A percentile compares a stretch with the other conserved stretches of the same genome.
Evolutionary conservation across 169 alveolate species (phyloP).

Genomic region (Miamiensis avidus): DNA sequence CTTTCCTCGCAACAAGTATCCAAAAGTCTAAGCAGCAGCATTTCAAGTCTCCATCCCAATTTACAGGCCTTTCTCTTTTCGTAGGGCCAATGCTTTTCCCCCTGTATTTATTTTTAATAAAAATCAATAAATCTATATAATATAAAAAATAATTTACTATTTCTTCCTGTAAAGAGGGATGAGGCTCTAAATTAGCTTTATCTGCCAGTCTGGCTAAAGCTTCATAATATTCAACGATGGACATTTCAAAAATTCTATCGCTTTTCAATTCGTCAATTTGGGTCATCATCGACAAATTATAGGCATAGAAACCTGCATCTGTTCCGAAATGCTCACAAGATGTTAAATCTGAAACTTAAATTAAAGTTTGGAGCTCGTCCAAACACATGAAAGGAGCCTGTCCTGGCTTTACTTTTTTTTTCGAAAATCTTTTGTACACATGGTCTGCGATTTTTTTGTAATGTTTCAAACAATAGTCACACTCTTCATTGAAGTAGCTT

Average conservation of each 20-base stretch:
- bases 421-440: slow-evolving; percentile 31
- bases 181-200: slow-evolving; percentile 13
- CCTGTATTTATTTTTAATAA: background rate
- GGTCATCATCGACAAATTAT: slow-evolving; percentile 56
- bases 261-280: slow-evolving; percentile 60
- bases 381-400: slow-evolving; percentile 55
- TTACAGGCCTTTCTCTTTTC: slow-evolving; percentile 11
- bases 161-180: slow-evolving; percentile 3
- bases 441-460: slow-evolving; percentile 43
- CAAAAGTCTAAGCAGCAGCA: slow-evolving; percentile 4
- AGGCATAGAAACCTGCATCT: slow-evolving; percentile 48
- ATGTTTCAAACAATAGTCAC: slow-evolving; percentile 58
- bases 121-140: too few species aligned
- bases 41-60: slow-evolving; percentile 9
- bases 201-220: slow-evolving; percentile 70
- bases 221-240: slow-evolving; percentile 60
- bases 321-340: slow-evolving; percentile 41
- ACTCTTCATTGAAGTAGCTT: slow-evolving; percentile 67
- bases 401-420: slow-evolving; percentile 47
- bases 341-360: slow-evolving; percentile 35
- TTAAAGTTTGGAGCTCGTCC: slow-evolving; percentile 54
- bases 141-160: background rate
- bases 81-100: slow-evolving; percentile 16
- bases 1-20: slow-evolving; percentile 14
- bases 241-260: slow-evolving; percentile 58